Conservation (phyloP, 2,329 filamentous ascomycete genomes). For the Alternaria brassicae region DNA sequence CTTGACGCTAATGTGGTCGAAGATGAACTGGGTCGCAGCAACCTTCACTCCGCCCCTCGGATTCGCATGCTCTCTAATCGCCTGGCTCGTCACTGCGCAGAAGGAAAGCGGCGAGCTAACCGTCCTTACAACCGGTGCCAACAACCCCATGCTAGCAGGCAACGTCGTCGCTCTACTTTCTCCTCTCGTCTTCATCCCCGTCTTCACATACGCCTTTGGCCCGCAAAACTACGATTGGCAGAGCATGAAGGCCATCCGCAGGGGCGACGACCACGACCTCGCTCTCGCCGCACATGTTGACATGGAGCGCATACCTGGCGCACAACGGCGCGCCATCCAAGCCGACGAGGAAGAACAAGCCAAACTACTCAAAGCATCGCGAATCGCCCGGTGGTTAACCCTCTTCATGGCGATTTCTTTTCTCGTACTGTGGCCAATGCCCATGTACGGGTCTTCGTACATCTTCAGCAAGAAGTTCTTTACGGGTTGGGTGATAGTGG, state of each 20-base stretch:
- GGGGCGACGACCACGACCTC: conserved; percentile 78
- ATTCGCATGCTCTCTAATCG: conserved; percentile 71
- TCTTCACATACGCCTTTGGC: conserved; percentile 76
- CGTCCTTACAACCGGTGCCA: conserved; percentile 80
- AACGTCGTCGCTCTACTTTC: conserved; percentile 84
- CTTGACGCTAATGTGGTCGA: conserved; percentile 79
- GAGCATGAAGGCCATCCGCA: conserved; percentile 80
- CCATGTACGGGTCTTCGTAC: conserved; percentile 83
- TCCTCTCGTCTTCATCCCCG: conserved; percentile 74
- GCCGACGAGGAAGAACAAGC: conserved; percentile 54
- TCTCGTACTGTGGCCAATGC: conserved; percentile 88
- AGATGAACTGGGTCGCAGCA: conserved; percentile 78
- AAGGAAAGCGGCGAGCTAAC: conserved; percentile 72
- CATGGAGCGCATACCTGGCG: conserved; percentile 68
- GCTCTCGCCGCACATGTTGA: conserved; percentile 69
- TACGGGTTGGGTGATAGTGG: conserved; percentile 74
- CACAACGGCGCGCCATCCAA: conserved; percentile 44
- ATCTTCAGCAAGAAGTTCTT: conserved; percentile 85
- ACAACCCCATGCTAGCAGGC: conserved; percentile 81
- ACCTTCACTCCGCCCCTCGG: conserved; percentile 73
- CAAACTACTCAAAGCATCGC: conserved; percentile 53
- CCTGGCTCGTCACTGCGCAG: conserved; percentile 79
- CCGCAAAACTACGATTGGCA: conserved; percentile 83
- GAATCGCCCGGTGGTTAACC: conserved; percentile 65
- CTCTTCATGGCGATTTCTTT: conserved; percentile 72